Base-by-base conservation (phyloP, 257 asterid species). In the Craterostigma plantagineum region DNA sequence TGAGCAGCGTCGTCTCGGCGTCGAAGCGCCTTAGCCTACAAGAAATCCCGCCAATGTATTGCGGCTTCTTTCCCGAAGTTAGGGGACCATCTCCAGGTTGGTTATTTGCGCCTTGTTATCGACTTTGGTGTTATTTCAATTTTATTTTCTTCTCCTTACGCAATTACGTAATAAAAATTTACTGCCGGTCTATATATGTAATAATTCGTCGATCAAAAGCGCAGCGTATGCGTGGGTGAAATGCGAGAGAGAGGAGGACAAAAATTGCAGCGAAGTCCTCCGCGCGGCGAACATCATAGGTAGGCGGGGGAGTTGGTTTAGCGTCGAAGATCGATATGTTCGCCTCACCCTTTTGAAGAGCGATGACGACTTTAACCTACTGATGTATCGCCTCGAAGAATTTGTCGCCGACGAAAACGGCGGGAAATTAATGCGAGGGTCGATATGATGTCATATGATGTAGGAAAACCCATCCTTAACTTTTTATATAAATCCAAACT, bases 141-240 rank as follows among this genome's bases (percentile, higher is more conserved):
- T n/a, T n/a, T n/a, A n/a, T n/a, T n/a, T n/a, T n/a, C n/a, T n/a
- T n/a, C n/a, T n/a, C n/a, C n/a, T n/a, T n/a, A n/a, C n/a, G n/a
- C 37, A 7, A 7, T 4, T 10, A 38, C 9, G 7, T 4, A 7
- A 38, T 4, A 4, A 7, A 11, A 7, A 38, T 38, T 10, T 34
- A 7, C n/a, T 38, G 42, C 10, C 4, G 37, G 8, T 34, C 37
- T 34, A 34, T 6, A 34, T 6, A 34, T 7, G 37, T 46, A 33
- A 3, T 1, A 11, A 36, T 3, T 18, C 0, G 3, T 16, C 14
- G 11, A n/a, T 34, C 6, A 11, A 40, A 17, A 49, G 45, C 53
- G 55, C 70, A 72, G 77, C 56, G 18, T 72, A 72, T 62, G 77
- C 66, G 18, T 72, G 81, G 77, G 35, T 72, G 53, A 69, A 69